Conservation (phyloP, 345 rosid genomes). For the Clausena lansium region DNA sequence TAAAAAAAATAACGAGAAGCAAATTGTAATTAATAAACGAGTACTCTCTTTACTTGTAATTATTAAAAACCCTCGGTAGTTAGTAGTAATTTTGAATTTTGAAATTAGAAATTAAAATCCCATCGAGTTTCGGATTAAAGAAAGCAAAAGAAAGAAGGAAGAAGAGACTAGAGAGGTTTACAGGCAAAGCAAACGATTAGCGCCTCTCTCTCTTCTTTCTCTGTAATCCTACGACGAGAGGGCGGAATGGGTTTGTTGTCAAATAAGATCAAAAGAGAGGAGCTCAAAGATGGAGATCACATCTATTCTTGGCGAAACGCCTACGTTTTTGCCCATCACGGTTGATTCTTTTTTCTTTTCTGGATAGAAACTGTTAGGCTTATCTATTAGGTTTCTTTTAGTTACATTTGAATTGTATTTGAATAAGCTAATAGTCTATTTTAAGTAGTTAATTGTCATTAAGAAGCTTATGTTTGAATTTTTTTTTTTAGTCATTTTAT, state of each 20-base stretch:
- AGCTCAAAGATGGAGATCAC: slow-evolving; percentile 71
- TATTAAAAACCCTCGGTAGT: too few species aligned
- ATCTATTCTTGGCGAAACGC: slow-evolving; percentile 79
- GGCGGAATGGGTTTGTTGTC: slow-evolving; percentile 58
- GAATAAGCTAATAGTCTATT: too few species aligned
- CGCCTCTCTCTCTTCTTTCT: not conserved
- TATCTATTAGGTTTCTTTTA: too few species aligned
- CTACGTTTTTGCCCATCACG: slow-evolving; percentile 77
- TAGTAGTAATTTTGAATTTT: too few species aligned
- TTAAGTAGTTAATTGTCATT: too few species aligned
- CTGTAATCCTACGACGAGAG: not conserved
- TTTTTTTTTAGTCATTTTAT: not conserved
- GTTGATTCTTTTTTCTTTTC: slow-evolving; percentile 22
- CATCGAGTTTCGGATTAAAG: not conserved
- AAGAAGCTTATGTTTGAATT: not conserved
- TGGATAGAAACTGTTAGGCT: too few species aligned
- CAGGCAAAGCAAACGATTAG: not conserved
- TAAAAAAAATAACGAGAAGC: too few species aligned
- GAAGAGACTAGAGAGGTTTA: not conserved
- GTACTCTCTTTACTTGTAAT: too few species aligned
- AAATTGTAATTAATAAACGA: too few species aligned
- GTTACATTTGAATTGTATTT: too few species aligned
- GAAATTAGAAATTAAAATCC: too few species aligned
- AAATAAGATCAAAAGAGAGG: slow-evolving; percentile 49
- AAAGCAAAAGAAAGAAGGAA: not conserved